Conservation (phyloP, 208 protist genomes). For the Leishmania major region DNA sequence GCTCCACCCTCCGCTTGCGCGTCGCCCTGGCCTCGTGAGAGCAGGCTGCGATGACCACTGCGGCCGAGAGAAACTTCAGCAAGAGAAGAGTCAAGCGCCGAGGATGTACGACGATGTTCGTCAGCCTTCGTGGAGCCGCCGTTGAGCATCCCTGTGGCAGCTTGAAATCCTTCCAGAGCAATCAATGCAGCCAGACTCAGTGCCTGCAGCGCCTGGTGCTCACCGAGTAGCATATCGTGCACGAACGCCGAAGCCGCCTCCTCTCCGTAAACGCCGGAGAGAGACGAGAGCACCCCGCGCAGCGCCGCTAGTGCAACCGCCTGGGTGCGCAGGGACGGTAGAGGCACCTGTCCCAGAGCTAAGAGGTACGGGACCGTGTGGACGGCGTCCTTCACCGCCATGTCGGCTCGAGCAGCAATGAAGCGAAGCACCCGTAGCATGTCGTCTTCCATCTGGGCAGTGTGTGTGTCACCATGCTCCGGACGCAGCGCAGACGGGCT, state of each 20-base stretch:
- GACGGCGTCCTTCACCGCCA: conserved; percentile 47
- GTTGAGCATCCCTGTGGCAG: neutral
- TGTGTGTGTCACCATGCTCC: neutral
- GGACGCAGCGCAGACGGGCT: conserved; percentile 14
- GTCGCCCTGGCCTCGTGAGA: conserved; percentile 4
- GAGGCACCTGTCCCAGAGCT: conserved; percentile 59
- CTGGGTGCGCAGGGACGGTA: conserved; percentile 66
- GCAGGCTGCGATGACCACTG: conserved; percentile 14
- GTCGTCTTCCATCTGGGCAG: conserved; percentile 33
- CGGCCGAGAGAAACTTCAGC: neutral
- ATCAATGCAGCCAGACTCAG: conserved; percentile 15
- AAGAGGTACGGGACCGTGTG: conserved; percentile 61
- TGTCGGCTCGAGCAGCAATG: conserved; percentile 26
- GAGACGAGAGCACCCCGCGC: conserved; percentile 36
- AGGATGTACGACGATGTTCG: neutral
- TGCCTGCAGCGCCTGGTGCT: conserved; percentile 57
- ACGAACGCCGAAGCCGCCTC: conserved; percentile 36
- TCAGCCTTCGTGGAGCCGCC: neutral
- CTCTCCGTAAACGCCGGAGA: conserved; percentile 34
- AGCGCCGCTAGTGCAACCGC: conserved; percentile 57
- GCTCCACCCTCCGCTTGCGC: neutral
- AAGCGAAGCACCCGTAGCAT: conserved; percentile 41
- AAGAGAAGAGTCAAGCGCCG: neutral
- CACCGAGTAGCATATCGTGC: conserved; percentile 42
- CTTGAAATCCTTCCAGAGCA: conserved; percentile 3